phyloP scores from a whole-genome alignment of 139 green algal species.

The Eudorina sp. region DNA sequence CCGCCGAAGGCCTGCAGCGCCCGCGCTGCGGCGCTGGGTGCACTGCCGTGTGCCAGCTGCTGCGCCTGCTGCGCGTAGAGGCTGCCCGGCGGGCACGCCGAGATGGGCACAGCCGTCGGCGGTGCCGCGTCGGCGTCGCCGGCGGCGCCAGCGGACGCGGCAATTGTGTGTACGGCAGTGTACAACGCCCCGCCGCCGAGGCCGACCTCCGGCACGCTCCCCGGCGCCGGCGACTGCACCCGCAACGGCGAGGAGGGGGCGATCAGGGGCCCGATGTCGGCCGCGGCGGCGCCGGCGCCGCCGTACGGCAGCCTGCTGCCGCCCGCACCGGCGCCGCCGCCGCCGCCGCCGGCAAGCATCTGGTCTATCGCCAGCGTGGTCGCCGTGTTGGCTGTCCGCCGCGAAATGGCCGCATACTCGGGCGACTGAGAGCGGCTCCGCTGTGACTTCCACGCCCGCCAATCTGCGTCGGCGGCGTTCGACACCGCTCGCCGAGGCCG shows the following conservation, averaged over 20 bases:
- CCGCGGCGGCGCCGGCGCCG: not conserved
- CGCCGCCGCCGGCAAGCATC: not conserved
- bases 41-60: not conserved
- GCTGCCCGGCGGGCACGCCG: not conserved
- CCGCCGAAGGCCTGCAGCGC: not conserved
- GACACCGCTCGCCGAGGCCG: not conserved
- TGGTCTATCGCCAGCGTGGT: not conserved
- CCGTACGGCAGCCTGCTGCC: not conserved
- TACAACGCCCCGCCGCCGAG: constrained; percentile 9
- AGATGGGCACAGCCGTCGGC: not conserved
- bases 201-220: not conserved
- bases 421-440: constrained; percentile 8
- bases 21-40: not conserved
- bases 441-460: not conserved
- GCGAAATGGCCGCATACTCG: constrained; percentile 4
- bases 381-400: not conserved
- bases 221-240: not conserved
- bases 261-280: not conserved
- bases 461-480: constrained; percentile 15
- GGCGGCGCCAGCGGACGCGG: not conserved
- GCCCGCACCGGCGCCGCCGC: not conserved
- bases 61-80: not conserved
- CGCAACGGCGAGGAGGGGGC: not conserved
- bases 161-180: constrained; percentile 9
- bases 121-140: not conserved